Evolutionary conservation across 1,284 basidiomycete genomes (phyloP).

Genomic region (Mrakiaceae sp.): DNA sequence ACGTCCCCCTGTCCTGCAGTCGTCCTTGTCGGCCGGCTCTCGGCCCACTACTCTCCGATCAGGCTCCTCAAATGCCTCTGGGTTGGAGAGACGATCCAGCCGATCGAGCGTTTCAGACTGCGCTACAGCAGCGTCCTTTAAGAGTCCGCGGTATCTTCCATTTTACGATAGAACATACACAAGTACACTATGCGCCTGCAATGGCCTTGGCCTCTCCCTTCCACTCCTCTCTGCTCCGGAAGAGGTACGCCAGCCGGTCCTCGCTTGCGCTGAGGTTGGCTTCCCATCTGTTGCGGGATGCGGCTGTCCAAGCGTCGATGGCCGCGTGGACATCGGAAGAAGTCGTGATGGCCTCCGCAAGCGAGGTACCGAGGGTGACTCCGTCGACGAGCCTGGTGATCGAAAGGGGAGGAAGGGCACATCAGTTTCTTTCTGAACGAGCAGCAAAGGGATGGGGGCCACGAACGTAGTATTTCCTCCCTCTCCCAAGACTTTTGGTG

Average conservation of each 20-base stretch:
- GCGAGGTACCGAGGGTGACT: background rate
- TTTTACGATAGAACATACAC: too few species aligned
- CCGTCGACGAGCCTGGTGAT: constrained; percentile 2
- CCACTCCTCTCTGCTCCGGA: too few species aligned
- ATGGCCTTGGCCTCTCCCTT: too few species aligned
- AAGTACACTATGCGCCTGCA: too few species aligned
- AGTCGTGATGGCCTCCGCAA: background rate
- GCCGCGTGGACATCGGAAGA: background rate
- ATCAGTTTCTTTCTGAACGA: background rate
- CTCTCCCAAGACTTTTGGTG: background rate
- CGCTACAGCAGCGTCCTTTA: too few species aligned
- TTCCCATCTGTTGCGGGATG: background rate
- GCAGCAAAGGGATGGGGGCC: background rate
- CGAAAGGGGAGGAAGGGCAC: background rate
- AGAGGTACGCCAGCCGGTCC: too few species aligned
- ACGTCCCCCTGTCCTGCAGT: background rate
- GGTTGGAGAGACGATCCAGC: background rate
- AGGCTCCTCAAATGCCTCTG: background rate
- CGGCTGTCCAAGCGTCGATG: background rate
- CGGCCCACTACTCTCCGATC: constrained; percentile 9
- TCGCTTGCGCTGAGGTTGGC: background rate
- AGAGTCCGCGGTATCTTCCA: too few species aligned
- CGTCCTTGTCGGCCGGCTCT: constrained; percentile 1
- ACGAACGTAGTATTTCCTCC: too few species aligned
- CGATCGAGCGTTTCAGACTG: background rate